These are phyloP conservation scores for Monosporascus ibericus DNA, from an alignment of 2,329 filamentous ascomycete genomes.

Conservation along the genomic window DNA sequence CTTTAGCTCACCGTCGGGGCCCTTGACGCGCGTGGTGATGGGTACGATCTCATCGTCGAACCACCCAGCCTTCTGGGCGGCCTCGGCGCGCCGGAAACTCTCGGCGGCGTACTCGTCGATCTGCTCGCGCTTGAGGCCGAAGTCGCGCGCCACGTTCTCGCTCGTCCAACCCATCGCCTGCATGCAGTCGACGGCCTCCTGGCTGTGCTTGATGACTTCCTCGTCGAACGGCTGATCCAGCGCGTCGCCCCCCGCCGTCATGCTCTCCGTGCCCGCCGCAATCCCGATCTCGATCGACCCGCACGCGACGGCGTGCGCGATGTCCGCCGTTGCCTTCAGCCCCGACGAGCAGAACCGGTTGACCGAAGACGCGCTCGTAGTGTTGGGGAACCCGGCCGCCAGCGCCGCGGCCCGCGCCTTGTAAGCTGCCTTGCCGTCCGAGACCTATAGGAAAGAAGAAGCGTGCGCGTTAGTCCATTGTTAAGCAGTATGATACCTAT, in stretches of 20 bases:
- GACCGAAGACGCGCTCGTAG: slow-evolving; percentile 69
- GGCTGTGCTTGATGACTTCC: slow-evolving; percentile 62
- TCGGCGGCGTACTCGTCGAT: slow-evolving; percentile 86
- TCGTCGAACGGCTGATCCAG: slow-evolving; percentile 71
- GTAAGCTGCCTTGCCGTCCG: slow-evolving; percentile 80
- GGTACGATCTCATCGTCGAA: slow-evolving; percentile 94
- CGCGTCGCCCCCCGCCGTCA: slow-evolving; percentile 68
- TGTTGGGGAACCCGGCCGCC: slow-evolving; percentile 90
- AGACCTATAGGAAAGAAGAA: slow-evolving; percentile 49
- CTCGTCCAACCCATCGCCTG: slow-evolving; percentile 97
- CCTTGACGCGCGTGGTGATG: slow-evolving; percentile 75
- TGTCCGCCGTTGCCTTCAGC: slow-evolving; percentile 90
- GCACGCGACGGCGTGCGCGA: slow-evolving; percentile 76
- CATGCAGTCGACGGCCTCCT: slow-evolving; percentile 80
- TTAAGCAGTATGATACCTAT: not conserved
- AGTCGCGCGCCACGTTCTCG: slow-evolving; percentile 91
- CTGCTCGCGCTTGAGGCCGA: slow-evolving; percentile 70
- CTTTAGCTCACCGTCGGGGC: slow-evolving; percentile 72
- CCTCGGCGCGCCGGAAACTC: slow-evolving; percentile 81
- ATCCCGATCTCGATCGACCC: slow-evolving; percentile 84
- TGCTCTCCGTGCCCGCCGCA: slow-evolving; percentile 82
- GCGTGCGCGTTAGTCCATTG: not conserved
- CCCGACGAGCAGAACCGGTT: slow-evolving; percentile 98
- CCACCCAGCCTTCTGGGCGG: slow-evolving; percentile 82
- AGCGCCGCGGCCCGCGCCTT: slow-evolving; percentile 83